Evolutionary conservation across 345 rosid genomes (phyloP).

Genomic region (Trapa bicornis): DNA sequence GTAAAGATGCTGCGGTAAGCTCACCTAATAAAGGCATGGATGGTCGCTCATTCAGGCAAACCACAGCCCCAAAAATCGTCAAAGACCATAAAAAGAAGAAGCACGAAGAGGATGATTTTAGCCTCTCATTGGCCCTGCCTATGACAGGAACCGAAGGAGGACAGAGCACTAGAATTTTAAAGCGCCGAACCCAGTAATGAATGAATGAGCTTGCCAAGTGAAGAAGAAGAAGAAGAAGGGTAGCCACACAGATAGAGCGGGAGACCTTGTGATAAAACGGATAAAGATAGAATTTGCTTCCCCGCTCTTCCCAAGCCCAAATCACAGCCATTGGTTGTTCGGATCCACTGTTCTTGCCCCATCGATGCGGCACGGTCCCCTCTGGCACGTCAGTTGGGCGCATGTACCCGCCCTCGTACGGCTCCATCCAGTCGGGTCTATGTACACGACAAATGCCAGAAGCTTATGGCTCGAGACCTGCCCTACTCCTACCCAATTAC

Average conservation of each 20-base stretch:
- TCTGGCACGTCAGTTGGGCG: neutral
- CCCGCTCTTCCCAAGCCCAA: neutral
- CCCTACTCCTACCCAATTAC: too few species aligned
- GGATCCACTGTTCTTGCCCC: neutral
- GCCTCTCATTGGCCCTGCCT: too few species aligned
- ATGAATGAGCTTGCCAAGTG: too few species aligned
- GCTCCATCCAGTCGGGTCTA: neutral
- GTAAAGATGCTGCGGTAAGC: slow-evolving; percentile 15
- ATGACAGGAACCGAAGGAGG: neutral
- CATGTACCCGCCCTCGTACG: slow-evolving; percentile 1
- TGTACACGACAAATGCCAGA: neutral
- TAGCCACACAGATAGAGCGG: slow-evolving; percentile 2
- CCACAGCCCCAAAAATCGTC: neutral
- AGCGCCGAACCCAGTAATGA: too few species aligned
- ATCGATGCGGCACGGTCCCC: neutral
- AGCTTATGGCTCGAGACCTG: too few species aligned
- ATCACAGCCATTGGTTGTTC: neutral
- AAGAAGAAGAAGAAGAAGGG: too few species aligned
- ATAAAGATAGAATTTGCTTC: neutral
- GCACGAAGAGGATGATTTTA: neutral
- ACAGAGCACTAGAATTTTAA: neutral
- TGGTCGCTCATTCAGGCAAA: slow-evolving; percentile 62
- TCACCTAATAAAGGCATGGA: slow-evolving; percentile 71
- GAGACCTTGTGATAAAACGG: slow-evolving; percentile 2
- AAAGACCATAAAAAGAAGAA: neutral